Percentiles rank a stretch among this genome's conserved stretches.
Conservation (phyloP, 2,329 filamentous ascomycete species). For the Huntiella savannae region DNA sequence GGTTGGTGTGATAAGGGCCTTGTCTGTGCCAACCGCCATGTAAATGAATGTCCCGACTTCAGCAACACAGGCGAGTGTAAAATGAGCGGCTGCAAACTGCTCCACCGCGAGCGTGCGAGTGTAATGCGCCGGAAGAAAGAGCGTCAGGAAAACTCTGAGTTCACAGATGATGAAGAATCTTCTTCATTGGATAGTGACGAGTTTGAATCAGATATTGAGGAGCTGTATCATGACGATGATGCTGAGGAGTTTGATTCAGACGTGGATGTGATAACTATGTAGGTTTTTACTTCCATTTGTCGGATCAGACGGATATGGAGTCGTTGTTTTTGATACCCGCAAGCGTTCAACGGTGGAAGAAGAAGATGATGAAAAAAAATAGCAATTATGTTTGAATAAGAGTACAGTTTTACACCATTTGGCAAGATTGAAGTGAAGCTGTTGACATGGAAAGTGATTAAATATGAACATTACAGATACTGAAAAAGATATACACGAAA, state of each 20-base stretch:
- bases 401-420: too few species aligned
- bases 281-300: conserved; percentile 2
- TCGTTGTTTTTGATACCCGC: background rate
- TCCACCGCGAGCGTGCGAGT: conserved; percentile 75
- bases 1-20: conserved; percentile 78
- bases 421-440: too few species aligned
- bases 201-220: conserved; percentile 58
- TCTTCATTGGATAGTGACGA: conserved; percentile 56
- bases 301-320: background rate
- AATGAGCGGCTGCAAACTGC: conserved; percentile 62
- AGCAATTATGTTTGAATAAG: background rate
- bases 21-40: conserved; percentile 63
- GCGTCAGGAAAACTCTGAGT: conserved; percentile 24
- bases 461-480: too few species aligned
- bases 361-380: background rate
- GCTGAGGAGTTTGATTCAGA: conserved; percentile 13
- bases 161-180: conserved; percentile 57
- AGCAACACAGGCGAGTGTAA: conserved; percentile 76
- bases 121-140: conserved; percentile 46
- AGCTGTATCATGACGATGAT: conserved; percentile 39
- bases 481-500: too few species aligned
- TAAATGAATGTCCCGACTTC: conserved; percentile 87
- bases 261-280: conserved; percentile 11
- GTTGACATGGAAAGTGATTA: too few species aligned
- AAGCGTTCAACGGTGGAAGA: background rate